These are phyloP conservation scores for Streptanthus diversifolius DNA, from an alignment of 345 rosid species.

Conservation along the genomic window DNA sequence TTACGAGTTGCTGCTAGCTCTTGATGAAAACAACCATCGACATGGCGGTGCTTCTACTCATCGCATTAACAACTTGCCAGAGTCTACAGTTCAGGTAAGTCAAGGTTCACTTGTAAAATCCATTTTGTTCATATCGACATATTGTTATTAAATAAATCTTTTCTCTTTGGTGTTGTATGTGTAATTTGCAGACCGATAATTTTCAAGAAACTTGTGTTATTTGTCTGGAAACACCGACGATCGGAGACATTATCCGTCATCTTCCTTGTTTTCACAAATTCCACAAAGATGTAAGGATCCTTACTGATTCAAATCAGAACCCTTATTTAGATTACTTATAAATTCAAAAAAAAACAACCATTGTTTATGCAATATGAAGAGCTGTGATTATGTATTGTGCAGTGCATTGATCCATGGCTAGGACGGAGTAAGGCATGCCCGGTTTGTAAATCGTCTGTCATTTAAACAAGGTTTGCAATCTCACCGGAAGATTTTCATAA, in stretches of 20 bases:
- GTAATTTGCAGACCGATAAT: constrained; percentile 48
- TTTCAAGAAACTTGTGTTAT: constrained; percentile 72
- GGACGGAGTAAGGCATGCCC: constrained; percentile 74
- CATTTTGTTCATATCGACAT: not conserved
- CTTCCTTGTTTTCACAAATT: constrained; percentile 98
- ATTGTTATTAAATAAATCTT: not conserved
- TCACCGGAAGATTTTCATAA: not conserved
- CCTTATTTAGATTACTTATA: not conserved
- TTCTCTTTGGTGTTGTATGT: constrained; percentile 15
- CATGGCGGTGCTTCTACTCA: constrained; percentile 59
- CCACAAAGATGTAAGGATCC: constrained; percentile 70
- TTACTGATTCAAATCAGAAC: not conserved
- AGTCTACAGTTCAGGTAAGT: constrained; percentile 63
- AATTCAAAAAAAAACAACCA: not conserved
- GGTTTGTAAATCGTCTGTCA: constrained; percentile 77
- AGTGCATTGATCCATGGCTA: constrained; percentile 99
- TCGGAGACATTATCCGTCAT: constrained; percentile 83
- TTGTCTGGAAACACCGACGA: constrained; percentile 72
- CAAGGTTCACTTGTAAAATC: not conserved
- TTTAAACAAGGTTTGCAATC: constrained; percentile 31
- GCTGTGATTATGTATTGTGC: constrained; percentile 24
- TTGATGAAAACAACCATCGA: constrained; percentile 66
- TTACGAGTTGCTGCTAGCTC: constrained; percentile 87
- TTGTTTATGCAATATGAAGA: not conserved
- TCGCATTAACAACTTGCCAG: constrained; percentile 75